phyloP scores from a whole-genome alignment of 1,139 yeast genomes.

The Yamadazyma taylorii region DNA sequence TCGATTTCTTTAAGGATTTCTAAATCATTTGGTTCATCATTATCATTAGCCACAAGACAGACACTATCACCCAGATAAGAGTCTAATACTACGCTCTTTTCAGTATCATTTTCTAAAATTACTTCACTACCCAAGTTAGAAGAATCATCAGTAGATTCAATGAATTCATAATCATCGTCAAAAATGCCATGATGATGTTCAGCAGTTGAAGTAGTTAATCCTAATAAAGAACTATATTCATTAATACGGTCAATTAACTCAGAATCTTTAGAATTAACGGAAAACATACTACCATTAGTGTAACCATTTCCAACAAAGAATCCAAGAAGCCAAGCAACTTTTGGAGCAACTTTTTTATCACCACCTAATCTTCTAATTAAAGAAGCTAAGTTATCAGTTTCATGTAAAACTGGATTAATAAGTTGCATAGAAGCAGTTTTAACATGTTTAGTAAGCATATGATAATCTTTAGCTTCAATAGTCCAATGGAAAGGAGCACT shows the following conservation, averaged over 20 bases:
- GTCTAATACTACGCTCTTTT: neutral
- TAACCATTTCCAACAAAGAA: slow-evolving; percentile 23
- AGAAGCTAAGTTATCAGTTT: slow-evolving; percentile 23
- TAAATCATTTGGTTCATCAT: slow-evolving; percentile 3
- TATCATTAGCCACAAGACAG: neutral
- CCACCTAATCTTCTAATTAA: slow-evolving; percentile 15
- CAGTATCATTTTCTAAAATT: neutral
- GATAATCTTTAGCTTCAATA: slow-evolving; percentile 32
- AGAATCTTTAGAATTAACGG: slow-evolving; percentile 19
- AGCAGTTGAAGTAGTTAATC: slow-evolving; percentile 4
- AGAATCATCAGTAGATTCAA: slow-evolving; percentile 1
- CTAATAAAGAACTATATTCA: slow-evolving; percentile 5
- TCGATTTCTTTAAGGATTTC: slow-evolving; percentile 2
- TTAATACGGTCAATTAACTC: slow-evolving; percentile 7
- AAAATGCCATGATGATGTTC: slow-evolving; percentile 2
- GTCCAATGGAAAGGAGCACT: slow-evolving; percentile 23
- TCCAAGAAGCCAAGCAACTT: slow-evolving; percentile 34
- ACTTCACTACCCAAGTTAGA: slow-evolving; percentile 2
- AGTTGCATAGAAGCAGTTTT: slow-evolving; percentile 27
- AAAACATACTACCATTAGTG: slow-evolving; percentile 17
- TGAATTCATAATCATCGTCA: neutral
- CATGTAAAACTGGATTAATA: slow-evolving; percentile 31
- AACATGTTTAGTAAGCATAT: slow-evolving; percentile 18
- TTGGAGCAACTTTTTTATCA: slow-evolving; percentile 15
- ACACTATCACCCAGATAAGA: slow-evolving; percentile 4